phyloP scores from a whole-genome alignment of 495 filamentous ascomycete genomes.

The Daldinia grandis region DNA sequence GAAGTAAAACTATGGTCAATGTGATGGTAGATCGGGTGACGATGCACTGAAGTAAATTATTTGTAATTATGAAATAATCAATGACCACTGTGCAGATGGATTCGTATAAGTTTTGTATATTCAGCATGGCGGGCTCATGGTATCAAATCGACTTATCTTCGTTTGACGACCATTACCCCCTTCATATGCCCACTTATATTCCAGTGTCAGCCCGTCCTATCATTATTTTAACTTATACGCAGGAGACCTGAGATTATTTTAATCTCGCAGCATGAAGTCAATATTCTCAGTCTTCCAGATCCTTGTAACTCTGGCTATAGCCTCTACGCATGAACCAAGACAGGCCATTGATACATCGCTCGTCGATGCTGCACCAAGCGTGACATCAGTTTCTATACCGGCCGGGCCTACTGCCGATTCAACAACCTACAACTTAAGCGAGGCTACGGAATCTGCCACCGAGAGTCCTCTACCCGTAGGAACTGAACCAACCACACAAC shows the following conservation, averaged over 20 bases:
- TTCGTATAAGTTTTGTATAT: background rate
- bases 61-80: background rate
- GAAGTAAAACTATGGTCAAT: background rate
- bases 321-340: conserved; percentile 32
- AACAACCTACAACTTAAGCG: conserved; percentile 27
- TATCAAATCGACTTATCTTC: background rate
- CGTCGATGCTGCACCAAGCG: conserved; percentile 23
- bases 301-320: conserved; percentile 20
- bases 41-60: background rate
- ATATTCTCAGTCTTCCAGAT: conserved; percentile 8
- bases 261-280: conserved; percentile 23
- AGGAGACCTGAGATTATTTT: background rate
- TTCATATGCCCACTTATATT: background rate
- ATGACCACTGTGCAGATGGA: background rate
- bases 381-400: conserved; percentile 23
- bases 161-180: background rate
- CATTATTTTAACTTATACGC: background rate
- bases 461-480: conserved; percentile 33
- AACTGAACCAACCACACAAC: conserved; percentile 16
- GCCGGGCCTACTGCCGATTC: conserved; percentile 32
- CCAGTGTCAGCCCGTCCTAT: background rate
- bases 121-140: background rate
- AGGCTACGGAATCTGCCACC: conserved; percentile 35
- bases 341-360: conserved; percentile 37
- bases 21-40: background rate